Evolutionary conservation across 2,329 filamentous ascomycete genomes (phyloP).

Genomic region (Chaetomium globosum): DNA sequence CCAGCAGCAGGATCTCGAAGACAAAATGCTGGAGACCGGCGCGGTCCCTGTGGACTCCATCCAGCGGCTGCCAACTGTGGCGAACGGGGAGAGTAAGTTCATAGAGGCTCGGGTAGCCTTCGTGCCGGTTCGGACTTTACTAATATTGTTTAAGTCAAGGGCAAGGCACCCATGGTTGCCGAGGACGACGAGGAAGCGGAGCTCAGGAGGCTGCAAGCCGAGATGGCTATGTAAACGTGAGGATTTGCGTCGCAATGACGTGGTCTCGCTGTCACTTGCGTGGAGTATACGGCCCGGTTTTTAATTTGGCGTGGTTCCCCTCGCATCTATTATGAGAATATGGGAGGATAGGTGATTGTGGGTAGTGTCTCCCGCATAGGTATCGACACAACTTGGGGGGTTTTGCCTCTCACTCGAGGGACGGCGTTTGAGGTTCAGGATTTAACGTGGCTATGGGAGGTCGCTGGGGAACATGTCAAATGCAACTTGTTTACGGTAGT

Average conservation of each 20-base stretch:
- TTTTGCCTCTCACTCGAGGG: slow-evolving; percentile 20
- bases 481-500: background rate
- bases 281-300: background rate
- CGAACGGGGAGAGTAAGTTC: slow-evolving; percentile 73
- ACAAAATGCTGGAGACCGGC: slow-evolving; percentile 89
- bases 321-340: slow-evolving; percentile 6
- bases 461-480: slow-evolving; percentile 12
- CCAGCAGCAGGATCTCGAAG: slow-evolving; percentile 90
- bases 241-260: slow-evolving; percentile 13
- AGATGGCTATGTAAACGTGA: slow-evolving; percentile 83
- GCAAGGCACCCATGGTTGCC: slow-evolving; percentile 56
- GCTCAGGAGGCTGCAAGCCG: slow-evolving; percentile 86
- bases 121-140: slow-evolving; percentile 19
- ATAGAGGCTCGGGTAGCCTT: background rate
- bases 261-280: slow-evolving; percentile 14
- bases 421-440: slow-evolving; percentile 30
- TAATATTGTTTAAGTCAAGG: slow-evolving; percentile 49
- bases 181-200: slow-evolving; percentile 97
- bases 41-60: slow-evolving; percentile 78
- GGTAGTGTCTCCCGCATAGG: slow-evolving; percentile 5
- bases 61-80: slow-evolving; percentile 73
- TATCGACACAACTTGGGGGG: slow-evolving; percentile 11
- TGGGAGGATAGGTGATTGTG: background rate
- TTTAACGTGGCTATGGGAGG: slow-evolving; percentile 25
- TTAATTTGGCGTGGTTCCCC: background rate